phyloP scores from a whole-genome alignment of 2,329 filamentous ascomycete species.

The Fusarium verticillioides region DNA sequence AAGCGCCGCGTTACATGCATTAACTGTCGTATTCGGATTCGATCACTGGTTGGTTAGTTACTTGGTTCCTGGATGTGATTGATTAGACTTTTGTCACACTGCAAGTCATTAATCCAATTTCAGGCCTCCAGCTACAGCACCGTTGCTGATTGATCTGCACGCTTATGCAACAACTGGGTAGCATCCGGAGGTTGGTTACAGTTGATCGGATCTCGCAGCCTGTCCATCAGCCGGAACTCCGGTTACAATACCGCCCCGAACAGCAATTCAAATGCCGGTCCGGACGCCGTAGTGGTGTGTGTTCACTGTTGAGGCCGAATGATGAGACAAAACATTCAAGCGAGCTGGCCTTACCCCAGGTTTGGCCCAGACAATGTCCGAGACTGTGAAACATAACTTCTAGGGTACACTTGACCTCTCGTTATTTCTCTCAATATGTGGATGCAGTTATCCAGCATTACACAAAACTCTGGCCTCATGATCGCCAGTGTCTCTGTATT shows the following conservation, averaged over 20 bases:
- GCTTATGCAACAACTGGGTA: constrained; percentile 18
- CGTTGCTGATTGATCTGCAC: neutral
- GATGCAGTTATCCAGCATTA: neutral
- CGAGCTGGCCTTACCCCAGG: constrained; percentile 2
- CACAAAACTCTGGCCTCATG: neutral
- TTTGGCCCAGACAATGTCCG: neutral
- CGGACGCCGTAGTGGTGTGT: neutral
- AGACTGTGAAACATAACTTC: neutral
- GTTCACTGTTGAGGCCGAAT: neutral
- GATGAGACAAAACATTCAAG: constrained; percentile 8
- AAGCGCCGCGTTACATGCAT: constrained; percentile 28
- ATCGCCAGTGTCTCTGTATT: neutral
- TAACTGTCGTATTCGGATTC: constrained; percentile 24
- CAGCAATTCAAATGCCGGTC: neutral
- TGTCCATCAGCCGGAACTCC: neutral
- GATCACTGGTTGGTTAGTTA: neutral
- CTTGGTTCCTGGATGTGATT: neutral
- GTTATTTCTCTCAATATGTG: neutral
- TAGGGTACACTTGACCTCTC: neutral
- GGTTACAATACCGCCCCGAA: neutral
- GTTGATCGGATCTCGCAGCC: neutral
- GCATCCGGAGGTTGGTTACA: neutral
- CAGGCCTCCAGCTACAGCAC: neutral
- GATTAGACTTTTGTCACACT: neutral
- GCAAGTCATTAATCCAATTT: neutral